Percentiles rank a stretch among this genome's conserved stretches.
These are phyloP conservation scores for Anthracocystis setariae DNA, from an alignment of 1,284 basidiomycete genomes.

Conservation along the genomic window DNA sequence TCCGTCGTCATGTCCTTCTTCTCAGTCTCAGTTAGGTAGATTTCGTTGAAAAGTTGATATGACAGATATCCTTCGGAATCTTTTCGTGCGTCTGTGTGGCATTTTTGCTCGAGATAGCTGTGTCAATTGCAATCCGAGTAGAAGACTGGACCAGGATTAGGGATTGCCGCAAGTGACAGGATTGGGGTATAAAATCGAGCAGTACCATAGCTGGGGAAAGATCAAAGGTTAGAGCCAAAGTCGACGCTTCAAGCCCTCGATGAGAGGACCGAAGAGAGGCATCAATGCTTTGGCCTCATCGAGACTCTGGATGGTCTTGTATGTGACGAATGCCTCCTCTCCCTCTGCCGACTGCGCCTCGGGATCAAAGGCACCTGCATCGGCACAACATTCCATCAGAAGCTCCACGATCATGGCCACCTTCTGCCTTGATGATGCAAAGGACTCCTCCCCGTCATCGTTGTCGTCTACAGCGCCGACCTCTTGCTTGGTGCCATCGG, in stretches of 20 bases:
- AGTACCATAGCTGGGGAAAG: not conserved
- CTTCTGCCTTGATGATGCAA: constrained; percentile 72
- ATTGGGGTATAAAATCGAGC: not conserved
- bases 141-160: no score
- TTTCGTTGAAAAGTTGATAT: no score
- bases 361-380: constrained; percentile 45
- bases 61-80: no score
- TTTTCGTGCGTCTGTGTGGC: no score
- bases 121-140: no score
- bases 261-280: constrained; percentile 51
- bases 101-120: no score
- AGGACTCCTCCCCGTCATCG: constrained; percentile 15
- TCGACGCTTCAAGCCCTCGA: constrained; percentile 59
- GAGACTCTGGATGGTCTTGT: constrained; percentile 58
- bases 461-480: constrained; percentile 13
- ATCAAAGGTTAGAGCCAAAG: constrained; percentile 50
- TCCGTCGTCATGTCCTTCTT: no score
- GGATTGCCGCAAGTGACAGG: no score
- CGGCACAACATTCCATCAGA: constrained; percentile 74
- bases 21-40: no score
- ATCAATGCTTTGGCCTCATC: constrained; percentile 60
- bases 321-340: constrained; percentile 35
- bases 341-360: constrained; percentile 11
- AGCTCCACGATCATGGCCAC: constrained; percentile 86
- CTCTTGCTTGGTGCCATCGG: not conserved